phyloP scores from a whole-genome alignment of 148 eudicot genomes.

The Cornus kousa region DNA sequence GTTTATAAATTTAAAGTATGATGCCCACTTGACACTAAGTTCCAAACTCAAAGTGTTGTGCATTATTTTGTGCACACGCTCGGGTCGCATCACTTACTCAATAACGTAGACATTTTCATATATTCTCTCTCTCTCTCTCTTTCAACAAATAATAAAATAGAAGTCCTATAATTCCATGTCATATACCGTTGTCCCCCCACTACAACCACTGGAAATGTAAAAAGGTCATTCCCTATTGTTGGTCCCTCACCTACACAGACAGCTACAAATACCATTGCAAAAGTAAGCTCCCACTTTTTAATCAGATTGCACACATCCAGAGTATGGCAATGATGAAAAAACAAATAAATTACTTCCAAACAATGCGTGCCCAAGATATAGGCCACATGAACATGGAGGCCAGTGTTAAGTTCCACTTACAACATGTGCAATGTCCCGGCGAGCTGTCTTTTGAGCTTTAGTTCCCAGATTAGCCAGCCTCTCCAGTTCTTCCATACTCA shows the following conservation, averaged over 20 bases:
- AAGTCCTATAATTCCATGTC: not conserved
- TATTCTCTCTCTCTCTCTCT: too few relatives aligned
- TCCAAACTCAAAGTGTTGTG: too few relatives aligned
- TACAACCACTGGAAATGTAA: too few relatives aligned
- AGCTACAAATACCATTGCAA: too few relatives aligned
- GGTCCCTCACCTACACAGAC: too few relatives aligned
- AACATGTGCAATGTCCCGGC: conserved; percentile 92
- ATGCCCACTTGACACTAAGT: too few relatives aligned
- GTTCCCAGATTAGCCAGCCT: conserved; percentile 74
- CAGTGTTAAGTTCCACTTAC: conserved; percentile 45
- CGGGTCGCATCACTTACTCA: too few relatives aligned
- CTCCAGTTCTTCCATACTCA: conserved; percentile 64
- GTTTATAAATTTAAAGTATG: too few relatives aligned
- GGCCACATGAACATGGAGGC: not conserved
- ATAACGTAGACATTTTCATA: too few relatives aligned
- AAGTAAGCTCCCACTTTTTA: not conserved
- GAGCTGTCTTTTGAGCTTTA: conserved; percentile 81
- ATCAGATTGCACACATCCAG: not conserved
- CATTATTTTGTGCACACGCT: too few relatives aligned
- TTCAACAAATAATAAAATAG: not conserved
- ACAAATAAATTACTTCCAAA: not conserved
- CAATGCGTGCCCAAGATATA: not conserved
- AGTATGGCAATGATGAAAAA: not conserved
- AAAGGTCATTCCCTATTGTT: too few relatives aligned
- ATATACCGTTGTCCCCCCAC: too few relatives aligned